Base-by-base conservation (phyloP, 2,329 filamentous ascomycete species). In the Nothophaeocryptopus gaeumannii region DNA sequence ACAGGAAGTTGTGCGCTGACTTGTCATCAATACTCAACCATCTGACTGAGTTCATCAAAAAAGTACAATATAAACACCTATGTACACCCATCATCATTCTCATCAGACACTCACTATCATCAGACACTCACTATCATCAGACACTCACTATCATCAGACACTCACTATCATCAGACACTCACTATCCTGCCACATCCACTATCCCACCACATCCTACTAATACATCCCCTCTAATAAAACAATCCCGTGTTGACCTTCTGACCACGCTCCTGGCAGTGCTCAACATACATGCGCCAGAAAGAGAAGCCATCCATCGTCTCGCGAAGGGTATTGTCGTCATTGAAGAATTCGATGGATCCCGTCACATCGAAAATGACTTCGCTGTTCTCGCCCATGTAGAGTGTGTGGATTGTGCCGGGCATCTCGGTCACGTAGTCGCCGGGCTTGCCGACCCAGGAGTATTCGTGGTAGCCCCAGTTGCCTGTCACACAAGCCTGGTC, bases 251-350 rank as follows among this genome's bases (percentile, higher is more conserved):
- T 50, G 11, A 39, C 15, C 40, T 43, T 50, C 15, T 38, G 15
- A 2, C 30, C 30, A 7, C 44, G 14, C 34, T 50, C 29, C 40
- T 50, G 14, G n/a, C 47, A 44, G 16, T 50, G 47, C 39, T 50
- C 47, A 14, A 44, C 16, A 39, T 50, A 50, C 39, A 50, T 43
- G 29, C 47, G 40, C 47, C 40, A 50, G 11, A 50, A 50, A 13
- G 20, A 26, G 34, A 50, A 50, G n/a, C 47, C 47, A 50, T 50
- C 47, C 47, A 50, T 50, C 2, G 47, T 50, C 47, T 50, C 47
- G 8, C 47, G 33, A 10, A 50, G 34, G n/a, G 47, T 44, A 14
- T 50, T 50, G 29, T 50, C 47, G 11, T 50, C 47, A n/a, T 44
- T 50, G 39, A 50, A 50, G 34, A 50, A 50, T 40, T 50, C 39